phyloP scores from a whole-genome alignment of 345 rosid genomes.

The Triadica sebifera region DNA sequence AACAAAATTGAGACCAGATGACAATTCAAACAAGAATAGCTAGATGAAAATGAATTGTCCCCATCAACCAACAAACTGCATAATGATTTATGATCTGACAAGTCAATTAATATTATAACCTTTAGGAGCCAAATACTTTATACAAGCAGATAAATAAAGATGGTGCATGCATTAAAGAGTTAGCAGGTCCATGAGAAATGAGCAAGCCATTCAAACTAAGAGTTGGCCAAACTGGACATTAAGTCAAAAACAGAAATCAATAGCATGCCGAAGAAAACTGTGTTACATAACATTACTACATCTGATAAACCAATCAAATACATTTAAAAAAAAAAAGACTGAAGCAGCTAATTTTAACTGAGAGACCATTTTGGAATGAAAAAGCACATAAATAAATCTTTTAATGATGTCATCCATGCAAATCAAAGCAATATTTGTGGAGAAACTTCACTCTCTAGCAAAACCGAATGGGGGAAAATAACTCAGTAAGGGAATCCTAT shows the following conservation, averaged over 20 bases:
- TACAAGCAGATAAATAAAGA: background rate
- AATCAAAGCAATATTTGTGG: background rate
- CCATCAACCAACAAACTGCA: background rate
- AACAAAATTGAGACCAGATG: slow-evolving; percentile 11
- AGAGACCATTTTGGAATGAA: background rate
- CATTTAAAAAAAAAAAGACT: background rate
- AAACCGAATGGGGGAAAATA: background rate
- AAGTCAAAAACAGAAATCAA: background rate
- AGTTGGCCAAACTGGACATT: background rate
- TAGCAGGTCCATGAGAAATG: slow-evolving; percentile 1
- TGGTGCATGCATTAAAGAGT: background rate
- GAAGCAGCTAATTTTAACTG: background rate
- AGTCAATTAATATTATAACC: background rate
- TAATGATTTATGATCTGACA: background rate
- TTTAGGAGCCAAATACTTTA: background rate
- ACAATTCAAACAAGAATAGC: background rate
- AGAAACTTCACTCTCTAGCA: background rate
- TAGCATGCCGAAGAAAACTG: background rate
- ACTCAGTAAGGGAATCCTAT: background rate
- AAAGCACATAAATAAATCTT: background rate
- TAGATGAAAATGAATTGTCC: background rate
- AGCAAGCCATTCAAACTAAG: background rate
- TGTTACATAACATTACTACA: background rate
- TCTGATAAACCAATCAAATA: background rate
- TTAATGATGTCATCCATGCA: background rate